phyloP scores from a whole-genome alignment of 768 basidiomycete genomes.

The Boletus speciosus region DNA sequence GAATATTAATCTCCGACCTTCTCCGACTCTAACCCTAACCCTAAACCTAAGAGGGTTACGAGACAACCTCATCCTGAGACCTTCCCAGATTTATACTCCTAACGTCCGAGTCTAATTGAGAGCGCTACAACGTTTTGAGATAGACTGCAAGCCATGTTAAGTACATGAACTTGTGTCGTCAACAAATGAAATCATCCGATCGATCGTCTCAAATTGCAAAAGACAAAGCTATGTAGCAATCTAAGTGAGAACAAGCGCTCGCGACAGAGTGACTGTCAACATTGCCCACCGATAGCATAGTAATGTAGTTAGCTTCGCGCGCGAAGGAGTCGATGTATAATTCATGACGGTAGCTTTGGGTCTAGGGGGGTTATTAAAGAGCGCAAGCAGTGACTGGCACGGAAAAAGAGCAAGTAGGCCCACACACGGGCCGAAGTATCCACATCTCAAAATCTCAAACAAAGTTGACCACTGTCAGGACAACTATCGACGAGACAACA shows the following conservation, averaged over 20 bases:
- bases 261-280: background rate
- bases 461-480: conserved; percentile 5
- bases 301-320: conserved; percentile 1
- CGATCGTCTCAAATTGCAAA: background rate
- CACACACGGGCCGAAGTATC: background rate
- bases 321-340: background rate
- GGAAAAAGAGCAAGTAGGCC: background rate
- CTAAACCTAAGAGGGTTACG: too few species aligned
- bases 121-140: too few species aligned
- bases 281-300: conserved; percentile 2
- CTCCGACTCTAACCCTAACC: too few species aligned
- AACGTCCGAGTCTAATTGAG: too few species aligned
- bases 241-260: conserved; percentile 3
- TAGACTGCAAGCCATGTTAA: too few species aligned
- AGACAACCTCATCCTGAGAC: too few species aligned
- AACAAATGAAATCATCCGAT: conserved; percentile 7
- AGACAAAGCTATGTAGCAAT: conserved; percentile 16
- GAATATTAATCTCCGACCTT: too few species aligned
- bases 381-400: background rate
- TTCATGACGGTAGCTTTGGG: background rate
- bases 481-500: background rate
- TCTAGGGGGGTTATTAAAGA: background rate
- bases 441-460: conserved; percentile 11
- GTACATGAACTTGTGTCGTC: background rate
- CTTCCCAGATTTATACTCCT: too few species aligned